Evolutionary conservation across 805 yeast species (phyloP), one percentile per base, ranked within the genome.

Genomic region (Saccharomycopsis oosterbeekiorum): DNA sequence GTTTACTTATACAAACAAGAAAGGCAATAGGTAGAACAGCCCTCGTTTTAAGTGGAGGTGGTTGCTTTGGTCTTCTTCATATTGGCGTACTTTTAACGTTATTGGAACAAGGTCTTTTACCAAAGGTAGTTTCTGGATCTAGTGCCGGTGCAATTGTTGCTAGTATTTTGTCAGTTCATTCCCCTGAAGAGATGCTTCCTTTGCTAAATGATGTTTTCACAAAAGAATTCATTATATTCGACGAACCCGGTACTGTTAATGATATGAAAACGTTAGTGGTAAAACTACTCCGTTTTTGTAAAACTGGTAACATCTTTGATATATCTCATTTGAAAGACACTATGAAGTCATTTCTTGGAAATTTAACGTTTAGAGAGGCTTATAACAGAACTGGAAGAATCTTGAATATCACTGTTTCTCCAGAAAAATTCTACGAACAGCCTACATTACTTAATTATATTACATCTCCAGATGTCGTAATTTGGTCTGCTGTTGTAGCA

Each of bases 101-200:
- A 37, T 74, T 86, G 50, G 94, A 89, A 66, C 79, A 81, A 58
- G 84, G 86, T 59, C 75, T 91, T 24, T 75, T 93, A 26, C 99
- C 99, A 0, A 80, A 88, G 57, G 88, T 94, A 42, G 83, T 94
- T 15, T 88, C 96, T 56, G 99, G 99, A 1, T 88, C 96, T 14
- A 89, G 97, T 26, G 96, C 97, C 0, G 99, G 99, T 17, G 91
- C 97, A 1, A 92, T 94, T 59, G 85, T 94, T 56, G 97, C 98
- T 19, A 83, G 96, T 57, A 83, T 94, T 17, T 77, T 94, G 56
- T 90, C 97, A 69, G 85, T 88, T 17, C 89, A 87, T 69, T 81
- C 86, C 10, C 85, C 84, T 62, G 88, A 84, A 39, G 97, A 92
- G 71, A 77, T 85, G 1, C 71, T 77, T 19, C 78, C 73, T 5